Base-by-base conservation (phyloP, 139 green algal genomes). In the Haematococcus sp. region DNA sequence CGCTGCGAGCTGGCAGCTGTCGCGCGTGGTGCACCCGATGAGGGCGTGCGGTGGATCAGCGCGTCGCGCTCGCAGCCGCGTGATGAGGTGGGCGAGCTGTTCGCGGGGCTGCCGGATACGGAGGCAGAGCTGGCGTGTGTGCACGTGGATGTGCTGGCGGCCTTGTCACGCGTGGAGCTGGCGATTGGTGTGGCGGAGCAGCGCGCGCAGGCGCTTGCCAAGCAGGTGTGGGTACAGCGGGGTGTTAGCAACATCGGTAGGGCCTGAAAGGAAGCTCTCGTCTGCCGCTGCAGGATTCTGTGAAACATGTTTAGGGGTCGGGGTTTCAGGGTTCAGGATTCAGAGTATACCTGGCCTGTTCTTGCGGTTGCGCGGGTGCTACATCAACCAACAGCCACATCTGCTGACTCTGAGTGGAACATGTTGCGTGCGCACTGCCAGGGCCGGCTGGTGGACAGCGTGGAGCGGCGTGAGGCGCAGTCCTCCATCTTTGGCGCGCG, bases 91-190 rank as follows among this genome's bases (percentile, higher is more conserved):
- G 82, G 77, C 30, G 44, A 51, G 5, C 35, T 82, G 58, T 44
- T 88, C 15, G 32, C 51, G 55, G 86, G 72, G 25, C 86, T 93
- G 81, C 73, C 63, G 17, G 55, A 78, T 23, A 78, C 75, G 3
- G 84, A 88, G 69, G 80, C 87, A 58, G 83, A 87, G 63, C 74
- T 91, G 28, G 86, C 84, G 28, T 87, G 81, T 75, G 71, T 93
- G 27, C 86, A 93, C 65, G 74, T 78, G 31, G 86, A 93, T 68
- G 54, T 79, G 3, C 27, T 90, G 51, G 52, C 81, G 30, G 71
- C 87, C 30, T 72, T 85, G 34, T 83, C 77, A 4, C 76, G 84
- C 1, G 51, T 90, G 46, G 77, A 93, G 79, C 80, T 93, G 63
- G 64, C 34, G 27, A 63, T 84, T n/a, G 88, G 88, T 1, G 49